A percentile compares a stretch with the other conserved stretches of the same genome.
Conservation (phyloP, 768 basidiomycete species). For the Tephrocybe sp. region DNA sequence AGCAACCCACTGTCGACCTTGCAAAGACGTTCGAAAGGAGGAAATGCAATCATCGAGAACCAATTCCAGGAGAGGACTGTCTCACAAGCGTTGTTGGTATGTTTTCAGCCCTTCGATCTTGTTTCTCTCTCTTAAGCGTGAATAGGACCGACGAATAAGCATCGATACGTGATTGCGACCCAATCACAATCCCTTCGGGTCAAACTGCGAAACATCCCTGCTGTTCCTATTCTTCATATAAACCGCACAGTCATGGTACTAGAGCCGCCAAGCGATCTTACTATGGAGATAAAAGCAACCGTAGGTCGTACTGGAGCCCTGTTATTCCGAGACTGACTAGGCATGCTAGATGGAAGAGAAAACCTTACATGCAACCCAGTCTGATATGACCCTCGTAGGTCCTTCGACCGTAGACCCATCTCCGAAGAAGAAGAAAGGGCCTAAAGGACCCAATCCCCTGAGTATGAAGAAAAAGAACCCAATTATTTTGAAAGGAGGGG, state of each 20-base stretch:
- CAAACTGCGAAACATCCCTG: slow-evolving; percentile 71
- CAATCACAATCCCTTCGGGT: slow-evolving; percentile 74
- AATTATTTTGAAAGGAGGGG: slow-evolving; percentile 8
- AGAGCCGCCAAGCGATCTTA: slow-evolving; percentile 83
- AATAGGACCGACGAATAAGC: slow-evolving; percentile 80
- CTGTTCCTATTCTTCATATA: slow-evolving; percentile 86
- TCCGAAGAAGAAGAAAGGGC: slow-evolving; percentile 61
- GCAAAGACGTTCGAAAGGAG: slow-evolving; percentile 92
- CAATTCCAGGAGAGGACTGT: slow-evolving; percentile 85
- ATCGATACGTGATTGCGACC: slow-evolving; percentile 87
- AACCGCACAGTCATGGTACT: slow-evolving; percentile 92
- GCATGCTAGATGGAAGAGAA: slow-evolving; percentile 58
- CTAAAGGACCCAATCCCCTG: slow-evolving; percentile 89
- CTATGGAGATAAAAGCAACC: slow-evolving; percentile 61
- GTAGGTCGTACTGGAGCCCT: slow-evolving; percentile 32
- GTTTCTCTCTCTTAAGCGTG: not conserved
- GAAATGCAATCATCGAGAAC: slow-evolving; percentile 91
- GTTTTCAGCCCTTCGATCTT: slow-evolving; percentile 17
- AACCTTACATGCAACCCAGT: slow-evolving; percentile 46
- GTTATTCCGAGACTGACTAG: not conserved
- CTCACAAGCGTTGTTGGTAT: slow-evolving; percentile 77
- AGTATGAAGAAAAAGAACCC: slow-evolving; percentile 86
- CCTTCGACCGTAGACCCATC: slow-evolving; percentile 32
- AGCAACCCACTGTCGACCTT: slow-evolving; percentile 78
- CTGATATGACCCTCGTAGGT: slow-evolving; percentile 45